Base-by-base conservation (phyloP, 768 basidiomycete species). In the Rickenella mellea region DNA sequence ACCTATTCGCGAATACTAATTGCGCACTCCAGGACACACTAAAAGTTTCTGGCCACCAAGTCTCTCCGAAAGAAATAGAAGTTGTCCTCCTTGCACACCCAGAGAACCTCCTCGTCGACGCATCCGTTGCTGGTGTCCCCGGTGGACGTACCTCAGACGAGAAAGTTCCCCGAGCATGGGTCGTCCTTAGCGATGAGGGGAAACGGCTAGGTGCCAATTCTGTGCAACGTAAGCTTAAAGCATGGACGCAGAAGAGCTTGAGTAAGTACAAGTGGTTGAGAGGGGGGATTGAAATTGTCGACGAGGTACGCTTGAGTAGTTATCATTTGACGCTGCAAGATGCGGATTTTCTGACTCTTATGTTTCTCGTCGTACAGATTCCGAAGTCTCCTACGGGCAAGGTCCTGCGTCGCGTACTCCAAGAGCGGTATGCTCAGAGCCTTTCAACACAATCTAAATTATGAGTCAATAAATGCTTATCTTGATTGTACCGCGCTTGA, bases 1-100 rank as follows among this genome's bases (percentile, higher is more conserved):
- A 12, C 3, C 15, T 8, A 24, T 33, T 22, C 38, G 12, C 17
- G 14, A 5, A n/a, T 27, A 28, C 21, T 35, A 21, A 42, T 42
- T 7, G 25, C 33, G 10, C 4, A 6, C 20, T 29, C 22, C 39
- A 85, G 79, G 86, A 89, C 52, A 86, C 76, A 0, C 66, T 90
- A 15, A 90, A 90, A 54, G 70, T 90, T 2, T 85, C 83, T 0
- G 87, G 85, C 4, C 67, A 65, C 37, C 86, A 89, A 58, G 87
- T 89, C 0, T 85, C 87, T 0, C 87, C 86, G 1, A 69, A 72
- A 12, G 86, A 90, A 54, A 80, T 89, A 39, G 86, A 88, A 55
- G 67, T 75, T 21, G 70, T 69, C 20, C 62, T 89, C 2, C 67
- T 78, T 17, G 66, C 65, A 0, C 74, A 88, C 28, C 81, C 84